Evolutionary conservation across 1,139 yeast genomes (phyloP).

Genomic region (Magnusiomyces paraingens): DNA sequence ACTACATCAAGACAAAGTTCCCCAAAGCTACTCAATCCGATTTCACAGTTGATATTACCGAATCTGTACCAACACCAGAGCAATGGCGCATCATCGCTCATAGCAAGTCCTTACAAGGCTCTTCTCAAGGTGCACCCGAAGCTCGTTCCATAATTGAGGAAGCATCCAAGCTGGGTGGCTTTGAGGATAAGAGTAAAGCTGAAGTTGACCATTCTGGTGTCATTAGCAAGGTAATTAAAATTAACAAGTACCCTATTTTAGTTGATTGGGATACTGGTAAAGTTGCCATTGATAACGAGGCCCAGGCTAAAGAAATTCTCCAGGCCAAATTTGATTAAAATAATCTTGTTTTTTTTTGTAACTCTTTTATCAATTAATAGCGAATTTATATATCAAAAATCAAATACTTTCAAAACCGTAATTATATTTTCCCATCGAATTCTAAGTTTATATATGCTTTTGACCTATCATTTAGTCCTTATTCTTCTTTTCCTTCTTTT

Average conservation of each 20-base stretch:
- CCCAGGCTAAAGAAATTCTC: conserved; percentile 34
- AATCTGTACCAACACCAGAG: conserved; percentile 30
- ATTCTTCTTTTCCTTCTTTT: conserved; percentile 10
- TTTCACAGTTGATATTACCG: conserved; percentile 32
- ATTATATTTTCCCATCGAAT: no score
- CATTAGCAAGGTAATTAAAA: conserved; percentile 3
- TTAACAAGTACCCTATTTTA: conserved; percentile 29
- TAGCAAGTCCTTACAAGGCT: conserved; percentile 9
- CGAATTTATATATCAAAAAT: background rate
- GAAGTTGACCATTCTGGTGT: conserved; percentile 9
- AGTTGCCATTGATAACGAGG: conserved; percentile 35
- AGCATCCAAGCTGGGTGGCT: background rate
- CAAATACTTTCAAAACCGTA: background rate
- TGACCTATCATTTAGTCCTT: conserved; percentile 8
- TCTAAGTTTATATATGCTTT: background rate
- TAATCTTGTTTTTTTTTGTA: background rate
- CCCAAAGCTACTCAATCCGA: conserved; percentile 23
- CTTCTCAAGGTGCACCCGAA: background rate
- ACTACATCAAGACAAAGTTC: conserved; percentile 21
- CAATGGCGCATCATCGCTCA: conserved; percentile 20
- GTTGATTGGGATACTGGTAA: conserved; percentile 35
- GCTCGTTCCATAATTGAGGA: conserved; percentile 3
- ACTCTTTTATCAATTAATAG: background rate
- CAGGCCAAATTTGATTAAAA: conserved; percentile 21
- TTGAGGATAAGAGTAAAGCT: conserved; percentile 2